Conservation (phyloP, 495 filamentous ascomycete genomes). For the Penicillium subrubescens region DNA sequence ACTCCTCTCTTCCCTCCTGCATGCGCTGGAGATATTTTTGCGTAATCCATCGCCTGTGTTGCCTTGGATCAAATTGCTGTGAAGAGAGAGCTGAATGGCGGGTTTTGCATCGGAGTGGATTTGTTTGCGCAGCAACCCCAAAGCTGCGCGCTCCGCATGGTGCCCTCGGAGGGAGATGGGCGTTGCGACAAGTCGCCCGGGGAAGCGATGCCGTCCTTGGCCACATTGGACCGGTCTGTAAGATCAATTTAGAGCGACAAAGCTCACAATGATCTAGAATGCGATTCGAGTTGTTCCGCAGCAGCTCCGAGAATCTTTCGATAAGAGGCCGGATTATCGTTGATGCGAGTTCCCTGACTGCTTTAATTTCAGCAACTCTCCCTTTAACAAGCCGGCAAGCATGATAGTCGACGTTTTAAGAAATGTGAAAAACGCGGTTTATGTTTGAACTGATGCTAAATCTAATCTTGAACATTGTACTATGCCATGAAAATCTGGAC, state of each 20-base stretch:
- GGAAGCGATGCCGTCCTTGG: constrained; percentile 28
- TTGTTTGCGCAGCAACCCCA: constrained; percentile 28
- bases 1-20: constrained; percentile 56
- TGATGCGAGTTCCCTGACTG: constrained; percentile 16
- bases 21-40: constrained; percentile 51
- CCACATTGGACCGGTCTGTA: constrained; percentile 31
- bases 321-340: constrained; percentile 31
- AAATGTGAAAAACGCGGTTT: background rate
- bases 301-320: constrained; percentile 27
- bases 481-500: constrained; percentile 62
- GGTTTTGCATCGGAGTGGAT: constrained; percentile 12
- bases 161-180: constrained; percentile 14
- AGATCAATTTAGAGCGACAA: constrained; percentile 5
- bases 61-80: background rate
- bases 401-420: background rate
- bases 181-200: constrained; percentile 27
- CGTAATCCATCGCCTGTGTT: constrained; percentile 52
- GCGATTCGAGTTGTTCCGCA: constrained; percentile 13
- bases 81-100: constrained; percentile 20
- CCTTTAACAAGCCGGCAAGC: background rate
- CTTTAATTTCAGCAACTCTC: background rate
- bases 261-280: constrained; percentile 13
- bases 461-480: background rate
- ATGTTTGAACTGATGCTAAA: background rate
- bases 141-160: constrained; percentile 32